These are phyloP conservation scores for Trichoderma gracile DNA, from an alignment of 2,329 filamentous ascomycete genomes.

Conservation along the genomic window DNA sequence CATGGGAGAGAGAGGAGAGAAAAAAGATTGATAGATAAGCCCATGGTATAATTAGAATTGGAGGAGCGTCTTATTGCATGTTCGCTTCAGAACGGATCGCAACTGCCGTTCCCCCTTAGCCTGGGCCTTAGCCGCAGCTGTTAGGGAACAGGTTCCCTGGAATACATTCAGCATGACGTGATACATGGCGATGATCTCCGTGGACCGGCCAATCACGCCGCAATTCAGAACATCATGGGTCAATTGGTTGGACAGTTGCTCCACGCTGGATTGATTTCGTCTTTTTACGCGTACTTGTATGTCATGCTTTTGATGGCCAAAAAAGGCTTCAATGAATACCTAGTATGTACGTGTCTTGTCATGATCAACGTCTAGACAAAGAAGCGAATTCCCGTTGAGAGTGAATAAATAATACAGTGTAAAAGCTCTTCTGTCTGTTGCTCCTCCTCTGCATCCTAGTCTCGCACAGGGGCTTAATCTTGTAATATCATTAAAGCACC, in stretches of 20 bases:
- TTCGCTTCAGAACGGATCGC: neutral
- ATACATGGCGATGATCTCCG: neutral
- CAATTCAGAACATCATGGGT: neutral
- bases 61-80: neutral
- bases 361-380: constrained; percentile 3
- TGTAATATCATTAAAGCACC: neutral
- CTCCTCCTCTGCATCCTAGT: neutral
- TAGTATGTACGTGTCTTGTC: neutral
- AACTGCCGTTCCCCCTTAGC: neutral
- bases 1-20: neutral
- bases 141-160: neutral
- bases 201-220: neutral
- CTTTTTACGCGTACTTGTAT: no score
- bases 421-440: neutral
- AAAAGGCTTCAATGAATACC: no score
- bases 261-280: neutral
- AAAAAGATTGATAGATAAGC: constrained; percentile 1
- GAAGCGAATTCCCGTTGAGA: neutral
- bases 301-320: constrained; percentile 5
- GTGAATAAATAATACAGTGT: constrained; percentile 10
- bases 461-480: neutral
- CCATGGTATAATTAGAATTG: neutral
- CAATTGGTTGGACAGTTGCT: neutral
- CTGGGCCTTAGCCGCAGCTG: no score
- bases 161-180: neutral